A percentile compares a stretch with the other conserved stretches of the same genome.
Evolutionary conservation across 805 yeast species (phyloP).

Genomic region (Maudiozyma serrabonitensis): DNA sequence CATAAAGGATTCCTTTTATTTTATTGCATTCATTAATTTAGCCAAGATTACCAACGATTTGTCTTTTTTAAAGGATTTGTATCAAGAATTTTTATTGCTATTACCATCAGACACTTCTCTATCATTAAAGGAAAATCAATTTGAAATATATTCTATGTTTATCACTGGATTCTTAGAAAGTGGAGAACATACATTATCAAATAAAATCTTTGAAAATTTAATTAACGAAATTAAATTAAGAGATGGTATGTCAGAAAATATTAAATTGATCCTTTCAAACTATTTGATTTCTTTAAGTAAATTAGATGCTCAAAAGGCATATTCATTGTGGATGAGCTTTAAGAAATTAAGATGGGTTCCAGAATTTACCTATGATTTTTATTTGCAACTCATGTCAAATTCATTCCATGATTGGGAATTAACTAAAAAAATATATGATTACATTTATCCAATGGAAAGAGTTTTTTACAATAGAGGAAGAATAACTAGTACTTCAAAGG

Average conservation of each 20-base stretch:
- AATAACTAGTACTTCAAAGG: neutral
- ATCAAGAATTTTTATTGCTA: conserved; percentile 30
- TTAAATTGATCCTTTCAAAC: conserved; percentile 35
- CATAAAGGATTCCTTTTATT: conserved; percentile 28
- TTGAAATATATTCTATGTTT: conserved; percentile 40
- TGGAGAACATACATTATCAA: conserved; percentile 41
- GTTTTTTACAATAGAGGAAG: conserved; percentile 2
- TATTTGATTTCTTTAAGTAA: conserved; percentile 34
- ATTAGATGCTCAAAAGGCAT: conserved; percentile 27
- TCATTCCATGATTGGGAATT: conserved; percentile 28
- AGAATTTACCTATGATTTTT: conserved; percentile 33
- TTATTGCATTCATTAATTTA: conserved; percentile 32
- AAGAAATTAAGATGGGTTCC: conserved; percentile 33
- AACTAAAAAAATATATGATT: conserved; percentile 30
- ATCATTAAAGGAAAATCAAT: conserved; percentile 31
- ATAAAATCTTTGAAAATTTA: conserved; percentile 47
- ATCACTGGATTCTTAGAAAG: conserved; percentile 45
- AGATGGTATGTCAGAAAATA: conserved; percentile 26
- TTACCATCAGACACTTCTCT: conserved; percentile 6
- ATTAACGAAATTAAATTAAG: conserved; percentile 34
- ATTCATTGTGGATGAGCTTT: conserved; percentile 31
- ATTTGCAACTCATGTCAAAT: conserved; percentile 28
- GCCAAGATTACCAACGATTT: conserved; percentile 32
- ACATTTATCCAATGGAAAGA: conserved; percentile 30
- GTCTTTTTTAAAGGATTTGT: conserved; percentile 31